These are phyloP conservation scores for Tulasnella sp. DNA, from an alignment of 768 basidiomycete species.

Conservation along the genomic window DNA sequence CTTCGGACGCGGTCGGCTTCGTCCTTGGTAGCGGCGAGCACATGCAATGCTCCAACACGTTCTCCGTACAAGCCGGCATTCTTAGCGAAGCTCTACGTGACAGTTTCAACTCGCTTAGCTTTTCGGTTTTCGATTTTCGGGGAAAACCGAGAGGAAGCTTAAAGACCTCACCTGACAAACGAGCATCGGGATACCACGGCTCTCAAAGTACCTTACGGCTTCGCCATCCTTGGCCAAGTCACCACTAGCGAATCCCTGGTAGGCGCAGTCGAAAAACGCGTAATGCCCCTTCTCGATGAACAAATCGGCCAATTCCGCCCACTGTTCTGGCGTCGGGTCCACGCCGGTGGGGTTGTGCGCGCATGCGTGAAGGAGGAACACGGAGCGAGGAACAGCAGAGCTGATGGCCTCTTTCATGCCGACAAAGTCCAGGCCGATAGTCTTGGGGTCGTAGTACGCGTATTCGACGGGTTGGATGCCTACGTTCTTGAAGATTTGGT, in stretches of 20 bases:
- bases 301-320: constrained; percentile 69
- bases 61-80: constrained; percentile 95
- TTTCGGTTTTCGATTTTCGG: neutral
- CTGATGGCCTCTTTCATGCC: constrained; percentile 58
- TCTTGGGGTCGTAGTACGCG: constrained; percentile 90
- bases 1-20: constrained; percentile 71
- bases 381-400: constrained; percentile 66
- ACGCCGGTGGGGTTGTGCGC: constrained; percentile 98
- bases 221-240: constrained; percentile 87
- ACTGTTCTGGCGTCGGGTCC: constrained; percentile 85
- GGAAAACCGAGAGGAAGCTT: neutral
- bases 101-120: neutral
- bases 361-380: constrained; percentile 88
- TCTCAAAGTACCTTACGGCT: constrained; percentile 83
- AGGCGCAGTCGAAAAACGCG: constrained; percentile 93
- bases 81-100: constrained; percentile 87
- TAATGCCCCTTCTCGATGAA: constrained; percentile 73
- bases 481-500: constrained; percentile 85
- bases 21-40: constrained; percentile 62
- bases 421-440: constrained; percentile 76
- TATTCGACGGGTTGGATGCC: constrained; percentile 83
- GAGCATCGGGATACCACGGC: constrained; percentile 66
- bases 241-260: constrained; percentile 95
- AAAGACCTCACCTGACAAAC: constrained; percentile 88
- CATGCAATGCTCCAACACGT: constrained; percentile 88